Evolutionary conservation across 2,329 filamentous ascomycete species (phyloP), one percentile per base, ranked within the genome.

Genomic region (Trichoderma polysporum): DNA sequence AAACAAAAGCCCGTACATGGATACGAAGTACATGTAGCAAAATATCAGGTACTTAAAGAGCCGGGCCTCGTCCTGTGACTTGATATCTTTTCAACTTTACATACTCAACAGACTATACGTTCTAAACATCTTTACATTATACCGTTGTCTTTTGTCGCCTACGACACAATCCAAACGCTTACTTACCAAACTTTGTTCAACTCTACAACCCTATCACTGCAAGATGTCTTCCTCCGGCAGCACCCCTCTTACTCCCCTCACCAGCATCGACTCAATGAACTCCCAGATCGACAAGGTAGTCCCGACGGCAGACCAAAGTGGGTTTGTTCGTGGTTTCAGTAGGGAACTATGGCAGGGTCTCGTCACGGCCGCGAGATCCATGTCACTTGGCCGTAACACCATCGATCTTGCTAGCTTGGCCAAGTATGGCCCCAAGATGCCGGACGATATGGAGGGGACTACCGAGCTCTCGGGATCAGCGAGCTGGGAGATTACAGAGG

Each of bases 381-480:
- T 45, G 37, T 56, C 50, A 9, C 33, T 63, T 29, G 39, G 37
- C 27, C 27, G 15, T 15, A n/a, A 54, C 37, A 54, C 60, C 5
- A 22, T 63, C 37, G 41, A 19, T 17, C 49, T 63, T 12, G 17
- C n/a, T 5, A 25, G 13, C 60, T 19, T 54, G 10, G 27, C 29
- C 37, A 63, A 54, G 9, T 25, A 54, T 13, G 60, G 60, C 2
- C 60, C 60, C 29, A 63, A 63, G 35, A 37, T 63, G 35, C 60
- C 60, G 19, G 60, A 63, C 15, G 60, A 63, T 15, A 45, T 63
- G 50, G 60, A 63, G 27, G 35, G 37, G 7, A 47, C 37, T 27
- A 45, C 60, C 19, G 50, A 54, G 35, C 60, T 63, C 25, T n/a
- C 25, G 13, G 60, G 60, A 25, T 63, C 45, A 25, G 60, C 60